Conservation (phyloP, 1,139 yeast species). For the Blastobotrys proliferans region DNA sequence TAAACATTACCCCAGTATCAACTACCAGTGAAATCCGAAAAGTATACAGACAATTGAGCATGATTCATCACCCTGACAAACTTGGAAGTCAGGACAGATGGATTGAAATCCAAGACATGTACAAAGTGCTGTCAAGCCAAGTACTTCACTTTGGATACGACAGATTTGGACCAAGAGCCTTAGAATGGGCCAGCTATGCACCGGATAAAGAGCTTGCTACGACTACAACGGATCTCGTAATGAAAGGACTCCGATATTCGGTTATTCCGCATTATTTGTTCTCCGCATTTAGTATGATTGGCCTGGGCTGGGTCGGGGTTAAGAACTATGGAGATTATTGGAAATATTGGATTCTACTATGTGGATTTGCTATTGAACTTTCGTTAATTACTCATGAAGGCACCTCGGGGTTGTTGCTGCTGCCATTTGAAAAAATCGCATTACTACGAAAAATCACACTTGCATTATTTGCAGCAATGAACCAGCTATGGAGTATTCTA, state of each 20-base stretch:
- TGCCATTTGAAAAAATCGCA: slow-evolving; percentile 12
- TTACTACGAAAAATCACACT: slow-evolving; percentile 4
- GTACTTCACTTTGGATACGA: slow-evolving; percentile 33
- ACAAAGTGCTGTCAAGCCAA: slow-evolving; percentile 30
- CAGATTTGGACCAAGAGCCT: slow-evolving; percentile 28
- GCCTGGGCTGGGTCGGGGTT: background rate
- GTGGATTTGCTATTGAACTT: slow-evolving; percentile 4
- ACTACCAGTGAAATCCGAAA: slow-evolving; percentile 20
- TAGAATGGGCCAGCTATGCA: slow-evolving; percentile 3
- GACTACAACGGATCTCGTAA: slow-evolving; percentile 4
- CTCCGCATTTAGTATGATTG: background rate
- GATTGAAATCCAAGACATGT: slow-evolving; percentile 27
- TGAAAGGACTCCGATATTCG: background rate
- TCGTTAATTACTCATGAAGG: slow-evolving; percentile 3
- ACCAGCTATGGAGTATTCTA: too few species aligned
- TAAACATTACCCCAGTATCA: slow-evolving; percentile 18
- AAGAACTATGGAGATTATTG: slow-evolving; percentile 4
- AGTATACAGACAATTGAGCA: slow-evolving; percentile 27
- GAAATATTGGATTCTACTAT: slow-evolving; percentile 11
- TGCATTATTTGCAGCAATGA: slow-evolving; percentile 2
- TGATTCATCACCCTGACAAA: slow-evolving; percentile 37
- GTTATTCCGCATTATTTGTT: background rate
- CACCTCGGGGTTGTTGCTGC: background rate
- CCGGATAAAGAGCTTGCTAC: background rate
- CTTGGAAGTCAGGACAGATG: slow-evolving; percentile 22